Evolutionary conservation across 2,329 filamentous ascomycete genomes (phyloP).

Genomic region (Fusarium vanettenii): DNA sequence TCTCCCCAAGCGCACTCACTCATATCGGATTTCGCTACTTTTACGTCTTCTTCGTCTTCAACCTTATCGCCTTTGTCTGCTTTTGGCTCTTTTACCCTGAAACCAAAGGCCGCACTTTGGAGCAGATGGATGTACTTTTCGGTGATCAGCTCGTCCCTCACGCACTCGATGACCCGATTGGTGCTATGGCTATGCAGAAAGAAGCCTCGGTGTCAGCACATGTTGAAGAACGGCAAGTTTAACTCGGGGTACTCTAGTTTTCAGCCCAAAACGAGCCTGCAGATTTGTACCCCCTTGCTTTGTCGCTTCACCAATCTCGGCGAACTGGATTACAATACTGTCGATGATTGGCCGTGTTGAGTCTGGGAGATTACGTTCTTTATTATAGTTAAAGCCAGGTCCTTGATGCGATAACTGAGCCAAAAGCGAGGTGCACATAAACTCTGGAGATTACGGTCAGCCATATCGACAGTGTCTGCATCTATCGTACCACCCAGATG

Average conservation of each 20-base stretch:
- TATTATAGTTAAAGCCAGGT: background rate
- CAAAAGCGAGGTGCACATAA: background rate
- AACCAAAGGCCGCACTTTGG: slow-evolving; percentile 18
- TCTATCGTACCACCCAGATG: background rate
- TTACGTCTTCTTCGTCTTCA: slow-evolving; percentile 44
- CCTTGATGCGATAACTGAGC: background rate
- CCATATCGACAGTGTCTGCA: background rate
- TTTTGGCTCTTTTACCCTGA: slow-evolving; percentile 33
- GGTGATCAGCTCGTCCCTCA: slow-evolving; percentile 26
- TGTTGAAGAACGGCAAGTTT: slow-evolving; percentile 2
- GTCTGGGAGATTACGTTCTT: background rate
- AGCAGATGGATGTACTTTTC: slow-evolving; percentile 25
- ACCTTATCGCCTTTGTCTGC: slow-evolving; percentile 36
- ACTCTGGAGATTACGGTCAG: background rate
- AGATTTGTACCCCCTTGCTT: background rate
- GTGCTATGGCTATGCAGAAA: slow-evolving; percentile 22
- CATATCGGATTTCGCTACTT: slow-evolving; percentile 59
- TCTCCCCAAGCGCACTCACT: slow-evolving; percentile 57
- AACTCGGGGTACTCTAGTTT: background rate
- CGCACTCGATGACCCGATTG: slow-evolving; percentile 19
- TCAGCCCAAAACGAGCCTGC: too few relatives aligned
- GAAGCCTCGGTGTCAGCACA: slow-evolving; percentile 1
- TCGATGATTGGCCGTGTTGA: too few relatives aligned
- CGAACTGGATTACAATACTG: too few relatives aligned
- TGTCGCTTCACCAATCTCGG: too few relatives aligned